phyloP scores from a whole-genome alignment of 2,329 filamentous ascomycete genomes.

The Neopestalotiopsis sp. region DNA sequence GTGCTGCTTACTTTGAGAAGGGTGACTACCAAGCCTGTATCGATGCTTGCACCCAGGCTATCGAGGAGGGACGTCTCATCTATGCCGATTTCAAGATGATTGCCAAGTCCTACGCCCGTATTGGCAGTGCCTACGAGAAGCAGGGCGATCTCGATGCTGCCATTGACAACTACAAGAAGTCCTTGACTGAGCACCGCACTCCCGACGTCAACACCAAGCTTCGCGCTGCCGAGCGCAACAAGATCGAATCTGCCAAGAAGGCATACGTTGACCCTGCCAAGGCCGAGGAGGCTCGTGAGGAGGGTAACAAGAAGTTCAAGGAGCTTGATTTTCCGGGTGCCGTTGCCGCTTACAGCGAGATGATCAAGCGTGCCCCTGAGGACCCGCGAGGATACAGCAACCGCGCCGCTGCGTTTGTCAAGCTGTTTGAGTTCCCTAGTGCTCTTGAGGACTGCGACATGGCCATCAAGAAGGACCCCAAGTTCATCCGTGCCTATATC shows the following conservation, averaged over 20 bases:
- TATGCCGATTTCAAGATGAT: conserved; percentile 98
- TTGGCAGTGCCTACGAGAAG: conserved; percentile 94
- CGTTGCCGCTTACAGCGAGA: conserved; percentile 92
- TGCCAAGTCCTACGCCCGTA: conserved; percentile 96
- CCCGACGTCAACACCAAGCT: conserved; percentile 94
- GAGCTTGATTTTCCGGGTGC: conserved; percentile 93
- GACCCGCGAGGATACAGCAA: conserved; percentile 97
- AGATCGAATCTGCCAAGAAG: conserved; percentile 75
- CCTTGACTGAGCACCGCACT: conserved; percentile 94
- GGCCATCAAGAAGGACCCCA: conserved; percentile 88
- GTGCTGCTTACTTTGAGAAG: conserved; percentile 94
- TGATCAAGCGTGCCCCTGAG: conserved; percentile 93
- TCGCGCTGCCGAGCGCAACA: conserved; percentile 85
- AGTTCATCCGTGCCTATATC: conserved; percentile 95
- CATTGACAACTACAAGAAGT: conserved; percentile 89
- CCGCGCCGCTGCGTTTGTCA: conserved; percentile 94
- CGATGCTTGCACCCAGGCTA: conserved; percentile 83
- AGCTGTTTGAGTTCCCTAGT: conserved; percentile 93
- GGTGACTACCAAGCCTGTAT: conserved; percentile 90
- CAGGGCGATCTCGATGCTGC: conserved; percentile 79
- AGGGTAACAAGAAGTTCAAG: conserved; percentile 97
- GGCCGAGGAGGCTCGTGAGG: conserved; percentile 92
- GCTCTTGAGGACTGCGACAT: conserved; percentile 91
- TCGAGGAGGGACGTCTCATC: conserved; percentile 87
- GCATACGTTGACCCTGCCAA: conserved; percentile 90